Evolutionary conservation across 208 protist species (phyloP).

Genomic region (Crithidia bombi): DNA sequence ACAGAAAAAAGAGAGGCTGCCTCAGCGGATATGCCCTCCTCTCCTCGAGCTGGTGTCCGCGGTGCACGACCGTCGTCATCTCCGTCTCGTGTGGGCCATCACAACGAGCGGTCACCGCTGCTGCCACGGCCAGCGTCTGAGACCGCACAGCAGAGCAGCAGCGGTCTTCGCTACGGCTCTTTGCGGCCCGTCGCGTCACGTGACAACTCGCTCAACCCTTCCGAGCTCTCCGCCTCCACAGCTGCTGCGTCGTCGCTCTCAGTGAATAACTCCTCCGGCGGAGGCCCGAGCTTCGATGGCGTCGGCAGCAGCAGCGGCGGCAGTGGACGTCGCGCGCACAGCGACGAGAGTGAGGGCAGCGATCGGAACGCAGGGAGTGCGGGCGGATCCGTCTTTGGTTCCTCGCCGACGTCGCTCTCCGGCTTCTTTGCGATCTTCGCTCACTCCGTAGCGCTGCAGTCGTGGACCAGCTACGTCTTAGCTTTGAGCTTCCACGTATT

Average conservation of each 20-base stretch:
- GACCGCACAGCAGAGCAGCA: neutral
- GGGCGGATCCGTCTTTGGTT: conserved; percentile 10
- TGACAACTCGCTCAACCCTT: conserved; percentile 3
- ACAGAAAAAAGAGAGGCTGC: neutral
- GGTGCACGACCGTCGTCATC: neutral
- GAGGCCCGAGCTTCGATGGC: neutral
- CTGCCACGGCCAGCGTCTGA: neutral
- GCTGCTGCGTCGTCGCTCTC: conserved; percentile 16
- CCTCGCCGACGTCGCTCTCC: conserved; percentile 19
- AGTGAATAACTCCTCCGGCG: conserved; percentile 9
- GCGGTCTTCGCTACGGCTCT: neutral
- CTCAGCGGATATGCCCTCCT: conserved; percentile 5
- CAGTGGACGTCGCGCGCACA: conserved; percentile 2
- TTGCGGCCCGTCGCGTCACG: neutral
- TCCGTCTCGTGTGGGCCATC: neutral
- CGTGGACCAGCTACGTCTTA: conserved; percentile 34
- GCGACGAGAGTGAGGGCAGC: neutral
- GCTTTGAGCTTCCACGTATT: conserved; percentile 38
- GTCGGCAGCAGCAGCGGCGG: conserved; percentile 5
- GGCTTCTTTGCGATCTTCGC: conserved; percentile 24
- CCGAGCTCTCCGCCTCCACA: neutral
- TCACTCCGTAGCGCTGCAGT: conserved; percentile 30
- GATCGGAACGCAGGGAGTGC: neutral
- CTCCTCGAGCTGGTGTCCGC: conserved; percentile 2
- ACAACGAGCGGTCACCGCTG: conserved; percentile 12